Evolutionary conservation across 345 rosid species (phyloP), one percentile per base, ranked within the genome.

Genomic region (Hibiscus tridactylites): DNA sequence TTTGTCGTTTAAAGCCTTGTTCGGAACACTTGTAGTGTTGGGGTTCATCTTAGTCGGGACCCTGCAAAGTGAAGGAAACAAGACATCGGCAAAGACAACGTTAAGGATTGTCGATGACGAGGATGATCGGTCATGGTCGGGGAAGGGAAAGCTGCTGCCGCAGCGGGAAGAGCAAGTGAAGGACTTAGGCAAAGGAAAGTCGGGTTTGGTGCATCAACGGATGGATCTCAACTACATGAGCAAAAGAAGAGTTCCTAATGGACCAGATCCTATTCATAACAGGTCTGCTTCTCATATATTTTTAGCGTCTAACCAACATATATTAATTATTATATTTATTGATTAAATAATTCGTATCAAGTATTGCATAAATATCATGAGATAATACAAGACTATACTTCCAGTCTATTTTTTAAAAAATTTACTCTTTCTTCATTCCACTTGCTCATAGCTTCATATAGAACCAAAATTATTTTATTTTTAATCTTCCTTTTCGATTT

Each of bases 251-350:
- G 96, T 94, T 44, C 98, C 98, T 17, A 88, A 89, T 68, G 98
- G 97, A 58, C 91, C 97, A 4, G 98, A 94, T 83, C 98, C 98
- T 77, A 91, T 91, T 75, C 98, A 94, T 54, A 94, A 94, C 88
- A 91, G 98, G 98, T 91, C 74, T 73, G 37, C 35, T 65, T 6
- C 35, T 46, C 9, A 8, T 12, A 44, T 42, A 42, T 9, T 39
- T 37, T 37, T 37, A 37, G 6, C 75, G 61, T 62, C 21, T 42
- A 57, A 3, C 15, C 44, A 3, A 69, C 65, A 57, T 26, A 59
- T 57, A 47, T 13, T 47, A 12, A 47, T 47, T n/a, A 10, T 5
- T 44, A 9, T 44, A 44, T 49, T 15, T 37, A 7, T 37, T 39
- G 1, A 39, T 39, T 0, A 39, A 39, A 7, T 39, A 39, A 39